Evolutionary conservation across 106 monocot species (phyloP).

Genomic region (Agapanthus africanus): DNA sequence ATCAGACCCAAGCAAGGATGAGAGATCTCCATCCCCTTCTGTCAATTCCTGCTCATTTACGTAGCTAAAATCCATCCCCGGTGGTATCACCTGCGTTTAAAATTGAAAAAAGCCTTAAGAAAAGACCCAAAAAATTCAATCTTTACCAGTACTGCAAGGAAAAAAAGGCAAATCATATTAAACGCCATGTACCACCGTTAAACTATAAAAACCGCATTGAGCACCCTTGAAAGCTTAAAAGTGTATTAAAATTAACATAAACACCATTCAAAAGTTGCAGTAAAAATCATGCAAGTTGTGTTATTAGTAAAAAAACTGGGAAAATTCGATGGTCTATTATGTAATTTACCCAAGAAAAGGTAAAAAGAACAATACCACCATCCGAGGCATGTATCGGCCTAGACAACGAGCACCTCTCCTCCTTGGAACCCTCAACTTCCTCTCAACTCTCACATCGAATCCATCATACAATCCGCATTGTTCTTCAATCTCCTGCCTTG

Average conservation of each 20-base stretch:
- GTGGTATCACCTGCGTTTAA: conserved; percentile 53
- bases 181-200: too few relatives aligned
- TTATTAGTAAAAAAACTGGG: too few relatives aligned
- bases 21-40: conserved; percentile 53
- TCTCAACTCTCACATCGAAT: conserved; percentile 49
- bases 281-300: too few relatives aligned
- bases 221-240: too few relatives aligned
- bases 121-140: not conserved
- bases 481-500: conserved; percentile 74
- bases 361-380: conserved; percentile 44
- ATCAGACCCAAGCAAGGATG: conserved; percentile 26
- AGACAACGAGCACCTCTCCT: conserved; percentile 54
- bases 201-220: too few relatives aligned
- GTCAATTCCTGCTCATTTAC: conserved; percentile 32
- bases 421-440: conserved; percentile 50
- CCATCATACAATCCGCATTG: too few relatives aligned
- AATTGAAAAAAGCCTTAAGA: not conserved
- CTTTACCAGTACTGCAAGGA: too few relatives aligned
- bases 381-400: conserved; percentile 74
- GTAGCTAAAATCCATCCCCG: conserved; percentile 83
- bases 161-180: too few relatives aligned
- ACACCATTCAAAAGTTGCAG: too few relatives aligned
- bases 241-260: too few relatives aligned
- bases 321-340: too few relatives aligned
- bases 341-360: too few relatives aligned